Conservation (phyloP, 495 filamentous ascomycete genomes). For the Penicillium lagena region DNA sequence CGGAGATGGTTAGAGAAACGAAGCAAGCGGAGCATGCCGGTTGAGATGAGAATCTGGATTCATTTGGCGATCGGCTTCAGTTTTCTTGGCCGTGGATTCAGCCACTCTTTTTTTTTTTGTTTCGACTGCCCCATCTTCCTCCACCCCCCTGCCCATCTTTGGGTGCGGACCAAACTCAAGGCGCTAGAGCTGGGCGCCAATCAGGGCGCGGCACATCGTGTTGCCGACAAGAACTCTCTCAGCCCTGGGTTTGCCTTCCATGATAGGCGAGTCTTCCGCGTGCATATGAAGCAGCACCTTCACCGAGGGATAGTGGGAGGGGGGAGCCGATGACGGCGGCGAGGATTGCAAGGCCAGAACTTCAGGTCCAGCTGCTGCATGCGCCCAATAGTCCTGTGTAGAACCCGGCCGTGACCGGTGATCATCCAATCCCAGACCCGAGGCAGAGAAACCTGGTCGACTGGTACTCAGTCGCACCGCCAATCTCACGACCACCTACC, state of each 20-base stretch:
- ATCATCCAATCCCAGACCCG: neutral
- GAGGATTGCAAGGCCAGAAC: too few relatives aligned
- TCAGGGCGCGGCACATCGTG: neutral
- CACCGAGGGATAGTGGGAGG: neutral
- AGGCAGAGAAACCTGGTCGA: neutral
- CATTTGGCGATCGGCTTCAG: slow-evolving; percentile 10
- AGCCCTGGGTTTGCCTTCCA: slow-evolving; percentile 8
- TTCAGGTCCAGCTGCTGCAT: slow-evolving; percentile 11
- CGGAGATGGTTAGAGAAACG: slow-evolving; percentile 2
- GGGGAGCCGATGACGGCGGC: slow-evolving; percentile 8
- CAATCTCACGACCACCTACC: too few relatives aligned
- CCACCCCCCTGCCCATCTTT: neutral
- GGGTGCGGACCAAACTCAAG: neutral
- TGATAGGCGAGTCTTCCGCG: slow-evolving; percentile 16
- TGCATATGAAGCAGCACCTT: slow-evolving; percentile 4
- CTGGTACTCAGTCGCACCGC: neutral
- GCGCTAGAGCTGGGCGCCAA: neutral
- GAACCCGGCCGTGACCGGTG: slow-evolving; percentile 5
- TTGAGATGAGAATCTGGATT: neutral
- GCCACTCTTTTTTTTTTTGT: neutral
- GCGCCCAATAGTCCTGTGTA: slow-evolving; percentile 18
- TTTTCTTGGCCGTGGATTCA: slow-evolving; percentile 3
- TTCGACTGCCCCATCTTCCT: too few relatives aligned
- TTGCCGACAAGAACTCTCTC: too few relatives aligned
- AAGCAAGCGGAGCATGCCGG: slow-evolving; percentile 1